These are phyloP conservation scores for Geotrichum cucujoidarum DNA, from an alignment of 1,139 yeast genomes.

Conservation along the genomic window DNA sequence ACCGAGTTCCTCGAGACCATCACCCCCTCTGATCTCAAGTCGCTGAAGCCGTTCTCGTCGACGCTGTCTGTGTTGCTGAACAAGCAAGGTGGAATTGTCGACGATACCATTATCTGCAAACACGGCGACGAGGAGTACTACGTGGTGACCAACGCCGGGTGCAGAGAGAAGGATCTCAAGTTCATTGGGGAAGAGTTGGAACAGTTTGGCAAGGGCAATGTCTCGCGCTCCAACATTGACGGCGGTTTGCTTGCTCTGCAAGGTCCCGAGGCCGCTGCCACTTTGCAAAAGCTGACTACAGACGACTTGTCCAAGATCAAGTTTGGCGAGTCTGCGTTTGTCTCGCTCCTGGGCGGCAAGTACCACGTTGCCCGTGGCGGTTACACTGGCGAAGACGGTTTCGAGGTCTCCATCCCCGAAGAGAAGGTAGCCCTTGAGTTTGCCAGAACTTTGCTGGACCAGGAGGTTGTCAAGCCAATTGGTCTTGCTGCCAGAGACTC, in stretches of 20 bases:
- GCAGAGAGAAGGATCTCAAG: conserved; percentile 70
- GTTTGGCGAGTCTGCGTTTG: conserved; percentile 67
- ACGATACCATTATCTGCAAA: conserved; percentile 87
- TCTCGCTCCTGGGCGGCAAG: conserved; percentile 44
- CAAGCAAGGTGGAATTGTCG: conserved; percentile 68
- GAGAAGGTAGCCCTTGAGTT: conserved; percentile 54
- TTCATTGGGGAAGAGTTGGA: conserved; percentile 56
- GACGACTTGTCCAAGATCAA: conserved; percentile 55
- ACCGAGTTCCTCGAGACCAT: conserved; percentile 66
- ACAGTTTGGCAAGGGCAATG: conserved; percentile 37
- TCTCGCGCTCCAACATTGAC: conserved; percentile 59
- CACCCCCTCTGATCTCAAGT: conserved; percentile 76
- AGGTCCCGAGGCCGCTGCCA: conserved; percentile 74
- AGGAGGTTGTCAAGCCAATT: conserved; percentile 65
- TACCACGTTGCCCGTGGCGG: conserved; percentile 89
- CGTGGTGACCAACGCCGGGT: conserved; percentile 96
- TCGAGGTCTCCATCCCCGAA: conserved; percentile 78
- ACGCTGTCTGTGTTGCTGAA: conserved; percentile 78
- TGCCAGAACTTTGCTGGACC: conserved; percentile 56
- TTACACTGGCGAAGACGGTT: conserved; percentile 97
- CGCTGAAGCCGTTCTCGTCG: conserved; percentile 53
- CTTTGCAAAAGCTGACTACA: conserved; percentile 60
- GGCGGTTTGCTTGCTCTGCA: conserved; percentile 85
- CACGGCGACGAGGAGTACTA: conserved; percentile 73
- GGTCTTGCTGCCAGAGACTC: conserved; percentile 98